A percentile compares a stretch with the other conserved stretches of the same genome.
Evolutionary conservation across 345 rosid species (phyloP).

Genomic region (Pugionium dolabratum): DNA sequence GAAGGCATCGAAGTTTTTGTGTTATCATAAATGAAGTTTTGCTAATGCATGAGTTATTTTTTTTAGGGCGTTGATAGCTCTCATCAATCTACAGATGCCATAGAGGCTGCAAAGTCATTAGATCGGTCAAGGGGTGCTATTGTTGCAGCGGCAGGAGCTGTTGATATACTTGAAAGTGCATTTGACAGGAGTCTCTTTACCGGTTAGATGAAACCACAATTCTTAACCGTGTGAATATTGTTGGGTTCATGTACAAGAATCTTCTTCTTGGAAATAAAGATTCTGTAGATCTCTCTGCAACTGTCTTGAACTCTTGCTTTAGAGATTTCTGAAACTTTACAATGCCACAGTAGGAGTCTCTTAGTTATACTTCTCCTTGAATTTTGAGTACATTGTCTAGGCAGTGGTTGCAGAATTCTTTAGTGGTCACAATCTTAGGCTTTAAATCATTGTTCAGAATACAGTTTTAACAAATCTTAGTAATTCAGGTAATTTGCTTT

Average conservation of each 20-base stretch:
- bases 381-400: slow-evolving; percentile 13
- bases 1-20: slow-evolving; percentile 37
- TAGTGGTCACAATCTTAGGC: background rate
- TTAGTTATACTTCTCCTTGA: background rate
- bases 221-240: slow-evolving; percentile 49
- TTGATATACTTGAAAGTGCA: slow-evolving; percentile 80
- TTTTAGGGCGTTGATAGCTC: slow-evolving; percentile 74
- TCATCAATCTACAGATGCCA: slow-evolving; percentile 70
- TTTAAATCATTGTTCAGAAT: background rate
- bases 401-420: background rate
- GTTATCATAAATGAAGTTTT: background rate
- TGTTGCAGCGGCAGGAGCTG: slow-evolving; percentile 78
- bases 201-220: slow-evolving; percentile 59
- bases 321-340: slow-evolving; percentile 1
- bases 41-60: slow-evolving; percentile 9
- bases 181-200: slow-evolving; percentile 71
- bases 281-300: slow-evolving; percentile 19
- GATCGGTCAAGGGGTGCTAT: slow-evolving; percentile 60
- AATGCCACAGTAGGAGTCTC: background rate
- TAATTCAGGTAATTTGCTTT: slow-evolving; percentile 1
- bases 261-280: slow-evolving; percentile 22
- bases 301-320: background rate
- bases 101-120: slow-evolving; percentile 82
- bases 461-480: background rate
- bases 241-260: slow-evolving; percentile 35